Conservation (phyloP, 169 alveolate species). For the Miamiensis avidus region DNA sequence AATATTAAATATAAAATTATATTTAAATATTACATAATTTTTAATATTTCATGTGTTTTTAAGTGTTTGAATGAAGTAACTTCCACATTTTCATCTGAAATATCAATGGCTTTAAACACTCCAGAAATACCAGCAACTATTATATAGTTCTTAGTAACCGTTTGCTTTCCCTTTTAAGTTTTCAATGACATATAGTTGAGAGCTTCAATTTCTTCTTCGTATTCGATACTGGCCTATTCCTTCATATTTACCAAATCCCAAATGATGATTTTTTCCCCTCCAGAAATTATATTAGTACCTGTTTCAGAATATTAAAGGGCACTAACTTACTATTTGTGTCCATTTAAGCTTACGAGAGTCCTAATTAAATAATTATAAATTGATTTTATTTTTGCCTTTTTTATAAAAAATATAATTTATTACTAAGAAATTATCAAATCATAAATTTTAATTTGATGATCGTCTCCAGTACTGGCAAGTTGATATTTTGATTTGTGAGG, state of each 20-base stretch:
- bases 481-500: constrained; percentile 58
- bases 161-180: constrained; percentile 43
- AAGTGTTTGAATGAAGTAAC: constrained; percentile 1
- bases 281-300: constrained; percentile 59
- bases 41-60: constrained; percentile 42
- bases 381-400: too few species aligned
- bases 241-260: constrained; percentile 65
- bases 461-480: constrained; percentile 68
- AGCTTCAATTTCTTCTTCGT: constrained; percentile 55
- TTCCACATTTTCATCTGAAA: constrained; percentile 31
- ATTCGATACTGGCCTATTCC: constrained; percentile 29
- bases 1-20: neutral
- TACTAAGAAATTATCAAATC: constrained; percentile 52
- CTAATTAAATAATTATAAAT: constrained; percentile 11
- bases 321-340: constrained; percentile 54
- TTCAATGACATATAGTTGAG: constrained; percentile 41
- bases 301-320: constrained; percentile 58
- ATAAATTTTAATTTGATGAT: constrained; percentile 63
- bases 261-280: constrained; percentile 58
- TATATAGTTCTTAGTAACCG: constrained; percentile 23
- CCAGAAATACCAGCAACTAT: constrained; percentile 49
- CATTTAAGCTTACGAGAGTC: constrained; percentile 52
- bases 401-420: too few species aligned
- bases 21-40: constrained; percentile 26
- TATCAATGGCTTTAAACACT: constrained; percentile 36